phyloP scores from a whole-genome alignment of 257 asterid genomes.

The Solanum bulbocastanum region DNA sequence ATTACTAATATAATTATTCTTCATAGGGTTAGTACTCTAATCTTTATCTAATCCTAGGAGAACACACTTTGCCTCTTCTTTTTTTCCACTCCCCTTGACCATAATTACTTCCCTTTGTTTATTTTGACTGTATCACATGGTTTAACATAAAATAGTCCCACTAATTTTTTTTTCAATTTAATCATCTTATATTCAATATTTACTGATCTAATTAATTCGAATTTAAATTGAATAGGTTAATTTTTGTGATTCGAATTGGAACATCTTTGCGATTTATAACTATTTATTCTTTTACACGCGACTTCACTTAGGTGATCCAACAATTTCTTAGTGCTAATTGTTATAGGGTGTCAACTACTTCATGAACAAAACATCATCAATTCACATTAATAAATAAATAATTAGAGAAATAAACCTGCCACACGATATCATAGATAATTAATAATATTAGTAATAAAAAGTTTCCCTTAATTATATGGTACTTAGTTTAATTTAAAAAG shows the following conservation, averaged over 20 bases:
- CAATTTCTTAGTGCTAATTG: neutral
- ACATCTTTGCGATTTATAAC: no score
- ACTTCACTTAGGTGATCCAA: neutral
- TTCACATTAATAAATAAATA: neutral
- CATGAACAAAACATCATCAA: neutral
- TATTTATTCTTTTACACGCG: no score
- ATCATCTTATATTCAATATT: no score
- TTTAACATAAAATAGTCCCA: neutral
- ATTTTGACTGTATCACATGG: neutral
- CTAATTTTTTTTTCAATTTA: neutral
- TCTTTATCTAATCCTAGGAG: neutral
- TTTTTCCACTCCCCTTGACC: neutral
- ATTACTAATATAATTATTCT: neutral
- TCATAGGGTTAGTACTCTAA: neutral
- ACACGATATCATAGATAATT: neutral
- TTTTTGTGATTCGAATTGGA: neutral
- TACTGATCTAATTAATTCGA: no score
- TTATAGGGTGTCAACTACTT: neutral
- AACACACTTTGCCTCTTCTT: neutral
- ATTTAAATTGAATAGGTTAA: neutral
- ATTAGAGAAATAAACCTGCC: neutral
- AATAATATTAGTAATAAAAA: neutral
- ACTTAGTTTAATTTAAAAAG: neutral
- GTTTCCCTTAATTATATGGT: neutral
- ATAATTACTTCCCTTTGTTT: neutral